Evolutionary conservation across 176 grass and related monocot species (phyloP).

Genomic region (Cenchrus americanus): DNA sequence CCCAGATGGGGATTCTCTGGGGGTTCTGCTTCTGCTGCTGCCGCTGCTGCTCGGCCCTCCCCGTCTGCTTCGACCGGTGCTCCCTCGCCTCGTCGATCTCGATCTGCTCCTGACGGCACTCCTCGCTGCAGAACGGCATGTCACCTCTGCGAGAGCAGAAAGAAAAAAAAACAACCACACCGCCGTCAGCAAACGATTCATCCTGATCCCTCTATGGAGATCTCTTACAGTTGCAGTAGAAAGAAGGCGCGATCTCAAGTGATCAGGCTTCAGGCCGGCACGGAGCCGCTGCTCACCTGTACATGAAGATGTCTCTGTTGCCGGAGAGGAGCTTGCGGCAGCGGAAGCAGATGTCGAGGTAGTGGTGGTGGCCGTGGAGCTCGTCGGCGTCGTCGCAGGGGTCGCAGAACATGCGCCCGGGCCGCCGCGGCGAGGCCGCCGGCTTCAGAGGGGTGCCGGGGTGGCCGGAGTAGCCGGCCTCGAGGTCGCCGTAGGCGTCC

Average conservation of each 20-base stretch:
- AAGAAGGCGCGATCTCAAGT: background rate
- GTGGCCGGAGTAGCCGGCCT: slow-evolving; percentile 54
- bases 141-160: slow-evolving; percentile 65
- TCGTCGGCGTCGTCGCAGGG: slow-evolving; percentile 49
- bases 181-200: slow-evolving; percentile 23
- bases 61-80: slow-evolving; percentile 52
- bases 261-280: background rate
- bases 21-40: slow-evolving; percentile 61
- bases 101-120: slow-evolving; percentile 94
- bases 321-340: slow-evolving; percentile 72
- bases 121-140: slow-evolving; percentile 93
- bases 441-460: slow-evolving; percentile 38
- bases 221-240: background rate
- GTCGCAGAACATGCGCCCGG: slow-evolving; percentile 64
- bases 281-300: slow-evolving; percentile 49
- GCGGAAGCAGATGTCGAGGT: slow-evolving; percentile 83
- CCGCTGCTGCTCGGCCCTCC: slow-evolving; percentile 52
- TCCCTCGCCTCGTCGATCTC: slow-evolving; percentile 76
- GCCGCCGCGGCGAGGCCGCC: slow-evolving; percentile 26
- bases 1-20: slow-evolving; percentile 74
- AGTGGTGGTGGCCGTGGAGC: slow-evolving; percentile 70
- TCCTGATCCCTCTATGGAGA: background rate
- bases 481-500: slow-evolving; percentile 55
- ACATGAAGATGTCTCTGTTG: slow-evolving; percentile 94
- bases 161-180: background rate